Conservation (phyloP, 2,329 filamentous ascomycete species). For the Teratosphaeria zuluensis region DNA sequence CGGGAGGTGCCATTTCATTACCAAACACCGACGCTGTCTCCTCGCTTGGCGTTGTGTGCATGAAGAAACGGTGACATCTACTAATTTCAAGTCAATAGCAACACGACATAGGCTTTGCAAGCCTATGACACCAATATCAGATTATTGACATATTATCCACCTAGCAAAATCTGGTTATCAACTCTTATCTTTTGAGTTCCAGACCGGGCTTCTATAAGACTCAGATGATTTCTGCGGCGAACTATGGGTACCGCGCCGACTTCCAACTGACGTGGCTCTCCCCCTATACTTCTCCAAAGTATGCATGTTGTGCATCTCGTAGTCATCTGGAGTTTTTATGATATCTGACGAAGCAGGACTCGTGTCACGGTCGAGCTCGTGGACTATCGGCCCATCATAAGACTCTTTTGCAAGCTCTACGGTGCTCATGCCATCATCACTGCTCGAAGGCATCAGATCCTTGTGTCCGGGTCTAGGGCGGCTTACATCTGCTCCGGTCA, state of each 20-base stretch:
- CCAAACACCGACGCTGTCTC: slow-evolving; percentile 51
- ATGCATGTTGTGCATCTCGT: slow-evolving; percentile 12
- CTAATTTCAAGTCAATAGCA: background rate
- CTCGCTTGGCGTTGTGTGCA: slow-evolving; percentile 49
- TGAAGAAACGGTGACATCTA: slow-evolving; percentile 52
- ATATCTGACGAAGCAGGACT: background rate
- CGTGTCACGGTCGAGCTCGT: background rate
- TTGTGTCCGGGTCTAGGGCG: background rate
- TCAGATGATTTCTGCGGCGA: background rate
- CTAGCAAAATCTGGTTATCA: background rate
- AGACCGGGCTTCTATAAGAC: background rate
- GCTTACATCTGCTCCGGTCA: background rate
- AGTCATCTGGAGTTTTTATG: slow-evolving; percentile 12
- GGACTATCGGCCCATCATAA: background rate
- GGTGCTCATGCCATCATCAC: background rate
- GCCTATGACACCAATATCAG: background rate
- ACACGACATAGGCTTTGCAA: background rate
- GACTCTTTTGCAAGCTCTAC: background rate
- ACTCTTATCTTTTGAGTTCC: background rate
- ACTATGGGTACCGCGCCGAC: background rate
- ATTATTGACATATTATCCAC: too few species aligned
- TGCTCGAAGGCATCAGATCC: background rate
- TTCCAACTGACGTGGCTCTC: background rate
- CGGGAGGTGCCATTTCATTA: slow-evolving; percentile 43
- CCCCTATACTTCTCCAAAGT: slow-evolving; percentile 10